Conservation (phyloP, 2,329 filamentous ascomycete species). For the Drechslerella coelobrocha region DNA sequence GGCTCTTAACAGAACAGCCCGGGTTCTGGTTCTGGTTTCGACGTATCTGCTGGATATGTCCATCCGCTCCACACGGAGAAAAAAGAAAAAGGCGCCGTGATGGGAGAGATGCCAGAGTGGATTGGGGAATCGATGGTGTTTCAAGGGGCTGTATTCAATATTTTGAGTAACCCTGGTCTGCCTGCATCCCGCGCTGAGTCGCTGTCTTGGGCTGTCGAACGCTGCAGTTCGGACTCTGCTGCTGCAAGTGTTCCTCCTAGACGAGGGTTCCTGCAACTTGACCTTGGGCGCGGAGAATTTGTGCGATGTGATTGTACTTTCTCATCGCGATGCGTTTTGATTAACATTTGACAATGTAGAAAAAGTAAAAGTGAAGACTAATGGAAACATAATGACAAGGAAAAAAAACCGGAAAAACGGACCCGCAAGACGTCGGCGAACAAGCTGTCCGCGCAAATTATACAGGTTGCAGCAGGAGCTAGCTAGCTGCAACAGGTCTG, state of each 20-base stretch:
- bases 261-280: neutral
- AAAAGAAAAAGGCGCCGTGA: neutral
- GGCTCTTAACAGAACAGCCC: conserved; percentile 21
- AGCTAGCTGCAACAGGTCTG: neutral
- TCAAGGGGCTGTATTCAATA: conserved; percentile 47
- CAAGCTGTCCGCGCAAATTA: no score
- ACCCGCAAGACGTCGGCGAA: no score
- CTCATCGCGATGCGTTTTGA: neutral
- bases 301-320: neutral
- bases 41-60: no score
- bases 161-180: conserved; percentile 5
- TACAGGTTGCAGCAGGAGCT: neutral
- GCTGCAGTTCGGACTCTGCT: no score
- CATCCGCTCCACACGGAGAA: no score
- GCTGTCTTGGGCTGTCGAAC: neutral
- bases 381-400: neutral
- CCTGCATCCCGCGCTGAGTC: conserved; percentile 5
- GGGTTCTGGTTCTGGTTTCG: no score
- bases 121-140: conserved; percentile 46
- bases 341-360: neutral
- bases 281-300: neutral
- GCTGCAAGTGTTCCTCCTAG: no score
- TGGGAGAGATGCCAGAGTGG: conserved; percentile 16
- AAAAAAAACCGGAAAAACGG: neutral
- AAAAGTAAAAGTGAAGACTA: conserved; percentile 1